A percentile compares a stretch with the other conserved stretches of the same genome.
phyloP scores from a whole-genome alignment of 768 basidiomycete species.

The Pisolithus tinctorius region DNA sequence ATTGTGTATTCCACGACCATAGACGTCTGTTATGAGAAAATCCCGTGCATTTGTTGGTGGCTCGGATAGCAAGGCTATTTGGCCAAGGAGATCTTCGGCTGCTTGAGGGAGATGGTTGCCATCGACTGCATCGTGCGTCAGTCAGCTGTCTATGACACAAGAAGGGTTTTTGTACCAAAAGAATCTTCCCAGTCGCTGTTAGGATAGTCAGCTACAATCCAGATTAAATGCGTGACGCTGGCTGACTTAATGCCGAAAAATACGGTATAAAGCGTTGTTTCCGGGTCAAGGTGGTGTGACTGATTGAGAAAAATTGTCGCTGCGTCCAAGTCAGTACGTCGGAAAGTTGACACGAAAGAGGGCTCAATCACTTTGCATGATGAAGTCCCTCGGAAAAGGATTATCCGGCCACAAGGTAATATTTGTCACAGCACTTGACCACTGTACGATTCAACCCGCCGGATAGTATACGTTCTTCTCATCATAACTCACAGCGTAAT shows the following conservation, averaged over 20 bases:
- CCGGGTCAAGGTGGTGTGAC: constrained; percentile 35
- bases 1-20: constrained; percentile 38
- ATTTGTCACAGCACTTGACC: constrained; percentile 40
- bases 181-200: constrained; percentile 40
- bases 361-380: constrained; percentile 36
- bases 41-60: constrained; percentile 45
- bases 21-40: constrained; percentile 45
- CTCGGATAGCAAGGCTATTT: constrained; percentile 39
- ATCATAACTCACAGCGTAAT: constrained; percentile 39
- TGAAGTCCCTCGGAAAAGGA: constrained; percentile 39
- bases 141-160: neutral
- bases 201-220: constrained; percentile 1
- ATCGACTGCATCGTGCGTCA: constrained; percentile 26
- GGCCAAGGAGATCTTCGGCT: constrained; percentile 35
- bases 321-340: constrained; percentile 10
- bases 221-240: neutral
- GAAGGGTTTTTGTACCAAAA: constrained; percentile 22
- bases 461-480: neutral
- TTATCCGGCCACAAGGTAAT: constrained; percentile 47
- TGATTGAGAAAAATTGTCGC: constrained; percentile 41
- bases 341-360: neutral
- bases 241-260: constrained; percentile 53
- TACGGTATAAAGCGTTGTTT: constrained; percentile 42
- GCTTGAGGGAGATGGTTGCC: constrained; percentile 42
- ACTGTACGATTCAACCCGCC: constrained; percentile 11